Conservation (phyloP, 192 early-diverging fungal species). For the Chytriomyces hyalinus region DNA sequence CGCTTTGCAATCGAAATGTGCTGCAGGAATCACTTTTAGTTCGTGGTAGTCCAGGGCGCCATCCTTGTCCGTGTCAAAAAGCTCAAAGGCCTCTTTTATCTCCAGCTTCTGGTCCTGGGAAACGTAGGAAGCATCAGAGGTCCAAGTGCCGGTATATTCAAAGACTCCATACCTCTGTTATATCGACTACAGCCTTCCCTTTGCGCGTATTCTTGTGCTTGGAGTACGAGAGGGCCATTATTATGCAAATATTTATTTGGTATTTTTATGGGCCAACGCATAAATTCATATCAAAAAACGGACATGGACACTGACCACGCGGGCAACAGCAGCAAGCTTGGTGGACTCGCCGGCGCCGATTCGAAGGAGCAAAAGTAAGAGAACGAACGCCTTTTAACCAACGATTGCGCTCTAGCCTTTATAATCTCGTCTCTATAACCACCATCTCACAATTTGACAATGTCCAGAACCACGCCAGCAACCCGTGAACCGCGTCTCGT, state of each 20-base stretch:
- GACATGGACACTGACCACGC: neutral
- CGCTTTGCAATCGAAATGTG: neutral
- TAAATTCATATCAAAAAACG: neutral
- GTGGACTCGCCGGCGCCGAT: neutral
- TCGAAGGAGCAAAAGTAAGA: no score
- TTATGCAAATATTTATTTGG: neutral
- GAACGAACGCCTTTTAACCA: no score
- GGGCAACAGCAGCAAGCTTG: neutral
- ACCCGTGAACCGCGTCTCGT: conserved; percentile 55
- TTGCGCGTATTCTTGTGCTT: neutral
- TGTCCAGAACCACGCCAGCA: neutral
- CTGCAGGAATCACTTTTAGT: conserved; percentile 63
- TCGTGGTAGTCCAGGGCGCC: conserved; percentile 79
- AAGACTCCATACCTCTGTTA: no score
- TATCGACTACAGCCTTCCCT: neutral
- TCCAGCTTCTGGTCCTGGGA: conserved; percentile 86
- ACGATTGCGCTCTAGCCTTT: no score
- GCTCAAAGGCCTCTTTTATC: conserved; percentile 94
- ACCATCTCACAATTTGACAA: neutral
- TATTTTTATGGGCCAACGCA: neutral
- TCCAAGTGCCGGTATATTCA: no score
- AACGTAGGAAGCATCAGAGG: conserved; percentile 21
- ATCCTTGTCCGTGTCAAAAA: conserved; percentile 94
- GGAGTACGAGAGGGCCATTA: neutral
- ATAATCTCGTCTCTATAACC: neutral